A percentile compares a stretch with the other conserved stretches of the same genome.
These are phyloP conservation scores for Porogramme epimiltina DNA, from an alignment of 1,284 basidiomycete species.

Conservation along the genomic window DNA sequence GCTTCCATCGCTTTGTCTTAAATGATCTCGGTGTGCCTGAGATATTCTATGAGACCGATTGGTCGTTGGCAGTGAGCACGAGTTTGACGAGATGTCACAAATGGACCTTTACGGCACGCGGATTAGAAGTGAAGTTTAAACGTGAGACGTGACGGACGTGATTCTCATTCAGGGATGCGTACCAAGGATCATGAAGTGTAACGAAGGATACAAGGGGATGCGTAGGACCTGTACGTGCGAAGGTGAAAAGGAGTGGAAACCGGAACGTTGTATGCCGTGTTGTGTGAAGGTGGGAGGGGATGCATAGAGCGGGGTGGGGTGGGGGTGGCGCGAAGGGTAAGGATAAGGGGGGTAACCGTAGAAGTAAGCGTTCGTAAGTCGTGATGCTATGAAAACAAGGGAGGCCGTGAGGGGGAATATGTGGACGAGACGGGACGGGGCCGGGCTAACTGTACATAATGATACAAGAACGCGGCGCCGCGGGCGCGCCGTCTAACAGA, in stretches of 20 bases:
- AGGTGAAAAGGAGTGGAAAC: constrained; percentile 8
- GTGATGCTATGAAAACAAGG: constrained; percentile 12
- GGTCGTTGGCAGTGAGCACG: too few relatives aligned
- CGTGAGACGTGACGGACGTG: constrained; percentile 16
- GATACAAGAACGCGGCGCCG: constrained; percentile 20
- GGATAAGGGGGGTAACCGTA: neutral
- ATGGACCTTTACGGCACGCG: too few relatives aligned
- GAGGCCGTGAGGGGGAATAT: neutral
- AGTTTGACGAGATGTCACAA: too few relatives aligned
- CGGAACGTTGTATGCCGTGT: too few relatives aligned
- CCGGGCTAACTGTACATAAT: constrained; percentile 20
- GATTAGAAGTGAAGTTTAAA: too few relatives aligned
- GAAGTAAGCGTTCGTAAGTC: constrained; percentile 3
- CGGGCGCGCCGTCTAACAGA: constrained; percentile 1
- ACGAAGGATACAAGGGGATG: constrained; percentile 11
- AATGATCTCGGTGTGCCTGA: too few relatives aligned
- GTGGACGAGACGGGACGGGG: neutral
- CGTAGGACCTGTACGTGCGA: constrained; percentile 23
- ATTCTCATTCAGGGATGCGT: constrained; percentile 19
- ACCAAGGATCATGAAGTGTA: constrained; percentile 1
- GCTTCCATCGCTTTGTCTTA: neutral
- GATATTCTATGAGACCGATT: too few relatives aligned
- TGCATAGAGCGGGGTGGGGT: neutral
- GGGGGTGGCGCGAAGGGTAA: neutral
- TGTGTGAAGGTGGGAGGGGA: neutral